A percentile compares a stretch with the other conserved stretches of the same genome.
phyloP scores from a whole-genome alignment of 371 early-diverging fungal genomes.

The Parasitella parasitica region DNA sequence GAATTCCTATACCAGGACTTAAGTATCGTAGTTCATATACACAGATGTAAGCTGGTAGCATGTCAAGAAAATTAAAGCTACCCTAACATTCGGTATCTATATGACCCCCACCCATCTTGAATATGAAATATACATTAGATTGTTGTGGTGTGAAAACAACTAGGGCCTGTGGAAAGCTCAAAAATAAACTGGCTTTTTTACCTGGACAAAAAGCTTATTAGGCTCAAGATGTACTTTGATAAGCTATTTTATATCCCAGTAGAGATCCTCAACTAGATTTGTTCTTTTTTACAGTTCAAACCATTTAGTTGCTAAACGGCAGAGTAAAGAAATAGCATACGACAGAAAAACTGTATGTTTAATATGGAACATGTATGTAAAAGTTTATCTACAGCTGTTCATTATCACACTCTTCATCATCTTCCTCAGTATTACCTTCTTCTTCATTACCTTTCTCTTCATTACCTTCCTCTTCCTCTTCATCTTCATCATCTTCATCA shows the following conservation, averaged over 20 bases:
- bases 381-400: slow-evolving; percentile 4
- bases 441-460: neutral
- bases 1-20: neutral
- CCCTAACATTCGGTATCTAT: slow-evolving; percentile 9
- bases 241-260: slow-evolving; percentile 12
- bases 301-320: slow-evolving; percentile 10
- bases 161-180: slow-evolving; percentile 15
- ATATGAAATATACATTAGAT: neutral
- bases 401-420: no score
- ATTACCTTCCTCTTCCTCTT: neutral
- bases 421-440: neutral
- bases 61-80: slow-evolving; percentile 12
- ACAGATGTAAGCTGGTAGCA: slow-evolving; percentile 11
- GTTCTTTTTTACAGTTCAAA: slow-evolving; percentile 14
- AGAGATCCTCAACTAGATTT: slow-evolving; percentile 12
- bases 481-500: neutral
- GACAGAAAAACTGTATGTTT: slow-evolving; percentile 13
- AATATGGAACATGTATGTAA: slow-evolving; percentile 8
- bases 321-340: slow-evolving; percentile 14
- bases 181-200: slow-evolving; percentile 13
- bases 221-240: slow-evolving; percentile 13
- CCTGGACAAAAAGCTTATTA: slow-evolving; percentile 12
- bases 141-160: slow-evolving; percentile 9
- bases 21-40: slow-evolving; percentile 9
- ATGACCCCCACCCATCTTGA: neutral